Evolutionary conservation across 2,329 filamentous ascomycete species (phyloP), one percentile per base, ranked within the genome.

Genomic region (Hymenoscyphus scutula): DNA sequence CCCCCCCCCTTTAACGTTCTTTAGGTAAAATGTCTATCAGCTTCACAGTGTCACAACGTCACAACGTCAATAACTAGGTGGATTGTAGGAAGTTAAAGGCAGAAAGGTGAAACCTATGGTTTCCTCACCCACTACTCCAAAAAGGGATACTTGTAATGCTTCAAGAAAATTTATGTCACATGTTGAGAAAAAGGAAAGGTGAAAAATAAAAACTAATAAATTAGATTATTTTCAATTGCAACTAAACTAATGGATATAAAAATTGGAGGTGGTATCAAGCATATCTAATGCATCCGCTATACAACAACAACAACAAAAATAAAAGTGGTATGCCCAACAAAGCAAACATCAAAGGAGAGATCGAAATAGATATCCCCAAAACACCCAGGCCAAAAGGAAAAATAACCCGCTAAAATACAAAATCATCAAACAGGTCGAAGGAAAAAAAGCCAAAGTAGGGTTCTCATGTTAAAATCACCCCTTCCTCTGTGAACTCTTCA

Each of bases 401-500:
- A 29, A 3, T 3, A 29, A 29, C 53, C 53, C 53, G 53, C 53
- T 54, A 54, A 54, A 54, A 54, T 30, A 54, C 53, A 54, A 54
- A 54, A 54, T 54, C 53, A 54, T 30, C 11, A 54, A 30, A 32
- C 53, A 17, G 25, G 25, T 29, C 25, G 5, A 29, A 29, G 25
- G 13, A n/a, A 29, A 8, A 8, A 5, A 10, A 54, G 8, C 19
- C 29, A 11, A 54, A 5, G 2, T 3, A 54, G n/a, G 10, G 25
- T n/a, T 10, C 34, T 57, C 34, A 37, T 37, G 17, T n/a, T 23
- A 27, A 23, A 56, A 38, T 19, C 34, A 53, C 34, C 29, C 45
- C 62, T 67, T 72, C 59, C 66, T 68, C 57, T 70, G 70, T 27
- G 67, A 65, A 55, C 68, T 70, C 61, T 69, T 73, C 45, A 89